Conservation (phyloP, 495 filamentous ascomycete genomes). For the Xylaria grammica region DNA sequence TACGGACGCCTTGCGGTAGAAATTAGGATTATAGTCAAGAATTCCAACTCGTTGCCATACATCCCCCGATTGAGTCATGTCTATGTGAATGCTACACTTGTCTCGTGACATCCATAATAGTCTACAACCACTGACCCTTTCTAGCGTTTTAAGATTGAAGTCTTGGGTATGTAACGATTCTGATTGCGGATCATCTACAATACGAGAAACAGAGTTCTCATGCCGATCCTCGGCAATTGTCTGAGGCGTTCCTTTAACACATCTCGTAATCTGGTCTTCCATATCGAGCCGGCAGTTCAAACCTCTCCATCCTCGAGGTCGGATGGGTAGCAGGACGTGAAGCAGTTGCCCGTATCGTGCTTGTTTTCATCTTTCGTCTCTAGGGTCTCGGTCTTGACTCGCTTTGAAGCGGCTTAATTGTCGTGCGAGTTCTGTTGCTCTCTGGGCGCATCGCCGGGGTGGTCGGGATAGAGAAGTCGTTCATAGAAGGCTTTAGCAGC, state of each 20-base stretch:
- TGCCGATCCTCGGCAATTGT: not conserved
- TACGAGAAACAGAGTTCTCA: not conserved
- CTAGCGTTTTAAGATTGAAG: too few relatives aligned
- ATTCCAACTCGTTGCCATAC: too few relatives aligned
- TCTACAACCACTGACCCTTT: too few relatives aligned
- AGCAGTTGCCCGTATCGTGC: not conserved
- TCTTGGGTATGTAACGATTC: too few relatives aligned
- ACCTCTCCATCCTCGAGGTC: conserved; percentile 3
- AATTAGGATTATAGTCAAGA: too few relatives aligned
- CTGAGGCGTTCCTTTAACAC: not conserved
- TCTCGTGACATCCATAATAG: too few relatives aligned
- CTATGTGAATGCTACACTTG: too few relatives aligned
- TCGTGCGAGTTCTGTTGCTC: too few relatives aligned
- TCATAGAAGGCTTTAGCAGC: not conserved
- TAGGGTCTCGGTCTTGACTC: not conserved
- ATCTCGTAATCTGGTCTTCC: not conserved
- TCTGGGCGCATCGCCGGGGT: too few relatives aligned
- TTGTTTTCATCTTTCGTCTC: not conserved
- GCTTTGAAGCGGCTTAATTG: not conserved
- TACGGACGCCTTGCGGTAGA: too few relatives aligned
- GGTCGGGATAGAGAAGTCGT: not conserved
- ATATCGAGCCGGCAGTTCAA: conserved; percentile 4
- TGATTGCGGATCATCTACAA: not conserved
- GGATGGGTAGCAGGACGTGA: not conserved
- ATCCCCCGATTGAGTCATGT: too few relatives aligned